These are phyloP conservation scores for Colletotrichum eremochloae DNA, from an alignment of 2,329 filamentous ascomycete genomes.

Conservation along the genomic window DNA sequence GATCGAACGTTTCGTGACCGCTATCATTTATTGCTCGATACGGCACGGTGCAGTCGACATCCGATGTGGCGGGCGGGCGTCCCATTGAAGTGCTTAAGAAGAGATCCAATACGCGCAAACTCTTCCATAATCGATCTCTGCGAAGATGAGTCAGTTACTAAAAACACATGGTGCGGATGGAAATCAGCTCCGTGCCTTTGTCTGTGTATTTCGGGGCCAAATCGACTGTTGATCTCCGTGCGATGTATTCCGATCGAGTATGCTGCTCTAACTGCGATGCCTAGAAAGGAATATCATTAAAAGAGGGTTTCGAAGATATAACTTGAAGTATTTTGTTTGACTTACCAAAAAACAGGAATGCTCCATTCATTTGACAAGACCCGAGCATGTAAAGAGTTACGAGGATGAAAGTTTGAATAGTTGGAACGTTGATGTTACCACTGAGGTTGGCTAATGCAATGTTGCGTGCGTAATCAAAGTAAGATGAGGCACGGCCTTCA, in stretches of 20 bases:
- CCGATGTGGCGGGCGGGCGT: slow-evolving; percentile 65
- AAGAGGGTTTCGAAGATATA: slow-evolving; percentile 10
- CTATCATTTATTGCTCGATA: slow-evolving; percentile 54
- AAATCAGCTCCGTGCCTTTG: slow-evolving; percentile 49
- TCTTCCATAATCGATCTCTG: slow-evolving; percentile 66
- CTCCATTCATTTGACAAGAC: slow-evolving; percentile 67
- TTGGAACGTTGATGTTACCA: slow-evolving; percentile 62
- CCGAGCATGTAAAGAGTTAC: slow-evolving; percentile 68
- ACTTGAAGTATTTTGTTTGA: too few species aligned
- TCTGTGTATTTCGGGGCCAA: slow-evolving; percentile 58
- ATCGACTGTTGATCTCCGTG: slow-evolving; percentile 66
- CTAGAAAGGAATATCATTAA: slow-evolving; percentile 36
- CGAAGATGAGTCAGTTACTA: slow-evolving; percentile 27
- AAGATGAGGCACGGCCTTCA: slow-evolving; percentile 57
- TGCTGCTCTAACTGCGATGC: slow-evolving; percentile 64
- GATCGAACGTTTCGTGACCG: slow-evolving; percentile 57
- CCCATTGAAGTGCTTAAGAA: slow-evolving; percentile 68
- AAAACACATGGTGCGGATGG: too few species aligned
- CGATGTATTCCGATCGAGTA: slow-evolving; percentile 67
- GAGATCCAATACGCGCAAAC: slow-evolving; percentile 64
- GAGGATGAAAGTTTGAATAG: slow-evolving; percentile 64
- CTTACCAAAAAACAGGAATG: slow-evolving; percentile 64
- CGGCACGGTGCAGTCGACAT: slow-evolving; percentile 67
- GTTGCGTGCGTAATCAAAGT: slow-evolving; percentile 64
- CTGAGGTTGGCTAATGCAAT: slow-evolving; percentile 60